Base-by-base conservation (phyloP, 1,284 basidiomycete species). In the Entoloma clypeatum region DNA sequence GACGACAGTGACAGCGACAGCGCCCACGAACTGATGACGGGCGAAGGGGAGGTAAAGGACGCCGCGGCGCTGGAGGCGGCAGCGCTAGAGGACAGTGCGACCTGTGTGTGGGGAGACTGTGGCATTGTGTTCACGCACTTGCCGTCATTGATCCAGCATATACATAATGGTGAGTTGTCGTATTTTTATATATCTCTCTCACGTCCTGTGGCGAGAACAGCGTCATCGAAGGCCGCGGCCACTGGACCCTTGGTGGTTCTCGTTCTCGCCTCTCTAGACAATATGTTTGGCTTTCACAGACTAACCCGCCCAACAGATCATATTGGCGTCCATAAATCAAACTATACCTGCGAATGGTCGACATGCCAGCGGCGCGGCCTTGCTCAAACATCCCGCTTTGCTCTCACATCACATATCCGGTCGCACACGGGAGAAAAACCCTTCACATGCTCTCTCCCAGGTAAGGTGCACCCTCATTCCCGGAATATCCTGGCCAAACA, bases 361-460 rank as follows among this genome's bases (percentile, higher is more conserved):
- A 83, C 84, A 1, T 94, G 92, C 63, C 68, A 72, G 11, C 77
- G 91, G 19, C 74, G 84, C 36, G 86, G 88, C 7, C 75, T 92
- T 38, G 74, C 83, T 1, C 91, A 94, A 57, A 91, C 87, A 0
- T 90, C 86, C 5, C 79, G 88, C 10, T 93, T 92, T 50, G 91
- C 91, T 4, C 75, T 94, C 23, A 80, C 92, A 48, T 86, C 86
- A 7, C 92, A 94, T 57, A 78, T 92, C 33, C 77, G 89, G 22
- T 89, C 79, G n/a, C 91, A 94, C 57, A 94, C 92, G 0, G 91
- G 91, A 33, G 92, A 94, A 63, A 92, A 92, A 57, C 91, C 91
- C 0, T 94, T 91, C 55, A 82, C 77, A n/a, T 94, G 91, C 57
- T 69, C 81, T 2, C 66, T 77, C 46, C 82, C 88, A 57, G 87